Percentiles rank a stretch among this genome's conserved stretches.
phyloP scores from a whole-genome alignment of 495 filamentous ascomycete species.

The Xylaria cubensis region DNA sequence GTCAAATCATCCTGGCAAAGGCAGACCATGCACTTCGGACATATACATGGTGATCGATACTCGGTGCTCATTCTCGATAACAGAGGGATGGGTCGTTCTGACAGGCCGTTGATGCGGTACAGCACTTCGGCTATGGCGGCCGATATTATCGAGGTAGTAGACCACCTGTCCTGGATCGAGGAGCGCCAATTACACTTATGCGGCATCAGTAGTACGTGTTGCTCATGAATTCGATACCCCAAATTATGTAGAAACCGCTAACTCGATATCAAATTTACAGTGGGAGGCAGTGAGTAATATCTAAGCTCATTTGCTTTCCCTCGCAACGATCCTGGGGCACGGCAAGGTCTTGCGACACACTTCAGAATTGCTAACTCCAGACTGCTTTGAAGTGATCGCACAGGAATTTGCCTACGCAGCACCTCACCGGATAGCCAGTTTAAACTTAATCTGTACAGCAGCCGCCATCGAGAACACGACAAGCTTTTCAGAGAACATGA shows the following conservation, averaged over 20 bases:
- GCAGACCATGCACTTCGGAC: conserved; percentile 77
- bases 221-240: background rate
- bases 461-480: conserved; percentile 70
- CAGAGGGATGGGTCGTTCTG: conserved; percentile 76
- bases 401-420: conserved; percentile 75
- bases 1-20: conserved; percentile 74
- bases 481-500: conserved; percentile 64
- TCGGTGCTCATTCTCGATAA: conserved; percentile 79
- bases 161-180: conserved; percentile 72
- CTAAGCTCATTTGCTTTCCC: conserved; percentile 39
- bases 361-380: background rate
- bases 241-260: background rate
- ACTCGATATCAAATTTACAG: background rate
- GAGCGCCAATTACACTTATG: conserved; percentile 66
- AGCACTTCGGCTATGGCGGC: conserved; percentile 77
- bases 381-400: conserved; percentile 86
- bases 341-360: background rate
- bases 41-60: conserved; percentile 69
- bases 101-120: conserved; percentile 76
- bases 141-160: conserved; percentile 71
- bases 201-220: conserved; percentile 56
- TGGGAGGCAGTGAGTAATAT: conserved; percentile 30
- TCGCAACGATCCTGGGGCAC: background rate
- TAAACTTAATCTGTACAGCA: conserved; percentile 76
- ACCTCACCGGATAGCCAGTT: conserved; percentile 65